Conservation (phyloP, 768 basidiomycete genomes). For the Sporobolomyces pararoseus region DNA sequence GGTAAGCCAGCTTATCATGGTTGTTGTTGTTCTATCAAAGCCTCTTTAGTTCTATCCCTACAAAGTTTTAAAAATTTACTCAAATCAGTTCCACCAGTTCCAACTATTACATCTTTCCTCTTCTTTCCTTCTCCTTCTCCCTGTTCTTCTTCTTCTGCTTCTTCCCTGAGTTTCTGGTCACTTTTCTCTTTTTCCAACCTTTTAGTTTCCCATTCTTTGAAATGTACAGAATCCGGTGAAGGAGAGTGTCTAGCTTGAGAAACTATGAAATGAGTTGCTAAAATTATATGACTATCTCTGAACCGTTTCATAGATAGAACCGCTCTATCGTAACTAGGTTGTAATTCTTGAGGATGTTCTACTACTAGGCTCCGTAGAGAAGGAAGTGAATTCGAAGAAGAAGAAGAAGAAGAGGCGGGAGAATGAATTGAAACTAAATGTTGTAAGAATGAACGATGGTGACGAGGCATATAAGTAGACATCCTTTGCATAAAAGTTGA, state of each 20-base stretch:
- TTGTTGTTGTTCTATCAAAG: slow-evolving; percentile 42
- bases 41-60: slow-evolving; percentile 71
- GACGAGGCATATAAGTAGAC: slow-evolving; percentile 87
- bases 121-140: slow-evolving; percentile 33
- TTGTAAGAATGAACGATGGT: slow-evolving; percentile 69
- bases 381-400: slow-evolving; percentile 46
- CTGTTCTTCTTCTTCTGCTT: slow-evolving; percentile 21
- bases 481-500: slow-evolving; percentile 77
- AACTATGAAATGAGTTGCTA: slow-evolving; percentile 82
- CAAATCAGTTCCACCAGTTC: slow-evolving; percentile 86
- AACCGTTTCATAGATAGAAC: slow-evolving; percentile 74
- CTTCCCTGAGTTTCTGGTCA: no score
- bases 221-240: slow-evolving; percentile 40
- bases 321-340: slow-evolving; percentile 66
- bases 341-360: slow-evolving; percentile 42
- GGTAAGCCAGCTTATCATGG: no score
- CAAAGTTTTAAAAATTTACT: slow-evolving; percentile 79
- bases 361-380: no score
- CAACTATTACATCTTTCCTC: slow-evolving; percentile 60
- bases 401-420: not conserved
- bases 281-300: slow-evolving; percentile 80
- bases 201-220: slow-evolving; percentile 34
- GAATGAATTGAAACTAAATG: slow-evolving; percentile 64
- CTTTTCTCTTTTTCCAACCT: slow-evolving; percentile 24
- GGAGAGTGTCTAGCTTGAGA: slow-evolving; percentile 63